phyloP scores from a whole-genome alignment of 306 rosid genomes.

The Vigna unguiculata region DNA sequence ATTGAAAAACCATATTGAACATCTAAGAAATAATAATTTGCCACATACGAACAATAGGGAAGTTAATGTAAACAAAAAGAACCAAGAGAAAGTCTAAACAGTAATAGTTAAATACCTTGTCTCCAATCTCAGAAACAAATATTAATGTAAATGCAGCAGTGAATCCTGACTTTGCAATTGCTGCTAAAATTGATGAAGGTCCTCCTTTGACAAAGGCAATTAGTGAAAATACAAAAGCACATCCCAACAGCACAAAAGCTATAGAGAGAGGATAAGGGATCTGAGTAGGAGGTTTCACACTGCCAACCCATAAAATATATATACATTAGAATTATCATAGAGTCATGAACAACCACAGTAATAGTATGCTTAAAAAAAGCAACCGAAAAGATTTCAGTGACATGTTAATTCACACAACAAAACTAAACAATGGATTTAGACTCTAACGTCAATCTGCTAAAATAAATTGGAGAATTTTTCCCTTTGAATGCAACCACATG shows the following conservation, averaged over 20 bases:
- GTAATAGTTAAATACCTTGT: slow-evolving; percentile 70
- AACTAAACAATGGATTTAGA: slow-evolving; percentile 20
- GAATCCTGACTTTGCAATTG: slow-evolving; percentile 91
- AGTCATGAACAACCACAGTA: slow-evolving; percentile 2
- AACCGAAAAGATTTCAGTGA: slow-evolving; percentile 22
- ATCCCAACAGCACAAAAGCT: slow-evolving; percentile 79
- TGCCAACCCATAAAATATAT: slow-evolving; percentile 59
- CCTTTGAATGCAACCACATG: not conserved
- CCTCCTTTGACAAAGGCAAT: slow-evolving; percentile 92
- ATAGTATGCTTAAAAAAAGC: not conserved
- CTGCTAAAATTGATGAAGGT: slow-evolving; percentile 74
- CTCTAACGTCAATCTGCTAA: slow-evolving; percentile 13
- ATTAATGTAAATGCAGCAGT: slow-evolving; percentile 96
- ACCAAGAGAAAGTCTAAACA: not conserved
- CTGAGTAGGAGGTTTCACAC: slow-evolving; percentile 70
- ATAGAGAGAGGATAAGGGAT: slow-evolving; percentile 75
- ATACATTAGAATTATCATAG: slow-evolving; percentile 44
- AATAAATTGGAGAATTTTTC: slow-evolving; percentile 28
- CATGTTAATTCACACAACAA: slow-evolving; percentile 30
- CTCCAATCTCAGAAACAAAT: slow-evolving; percentile 98
- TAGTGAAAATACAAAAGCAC: slow-evolving; percentile 76
- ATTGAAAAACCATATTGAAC: slow-evolving; percentile 1
- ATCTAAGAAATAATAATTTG: slow-evolving; percentile 28
- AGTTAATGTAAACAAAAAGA: not conserved
- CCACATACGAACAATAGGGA: not conserved